phyloP scores from a whole-genome alignment of 2,329 filamentous ascomycete genomes.

The Aspergillus candidus region DNA sequence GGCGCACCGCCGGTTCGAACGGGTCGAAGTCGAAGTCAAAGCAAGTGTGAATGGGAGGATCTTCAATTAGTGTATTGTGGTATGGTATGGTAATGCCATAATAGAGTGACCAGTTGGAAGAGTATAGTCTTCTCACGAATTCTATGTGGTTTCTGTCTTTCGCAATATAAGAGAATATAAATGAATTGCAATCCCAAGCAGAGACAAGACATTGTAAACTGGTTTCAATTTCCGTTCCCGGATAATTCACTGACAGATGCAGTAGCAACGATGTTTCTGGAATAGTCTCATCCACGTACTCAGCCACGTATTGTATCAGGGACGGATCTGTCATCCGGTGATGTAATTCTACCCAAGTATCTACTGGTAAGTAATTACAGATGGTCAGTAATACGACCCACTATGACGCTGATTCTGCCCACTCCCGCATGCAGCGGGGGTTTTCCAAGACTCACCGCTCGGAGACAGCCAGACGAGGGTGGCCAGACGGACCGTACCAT shows the following conservation, averaged over 20 bases:
- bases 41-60: conserved; percentile 16
- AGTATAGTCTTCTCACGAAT: too few species aligned
- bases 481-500: conserved; percentile 16
- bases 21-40: conserved; percentile 4
- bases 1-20: conserved; percentile 7
- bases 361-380: conserved; percentile 3
- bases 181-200: too few species aligned
- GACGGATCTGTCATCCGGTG: too few species aligned
- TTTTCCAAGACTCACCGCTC: conserved; percentile 9
- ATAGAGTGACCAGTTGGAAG: too few species aligned
- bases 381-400: conserved; percentile 14
- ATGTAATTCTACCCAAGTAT: background rate
- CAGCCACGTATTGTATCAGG: too few species aligned
- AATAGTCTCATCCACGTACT: too few species aligned
- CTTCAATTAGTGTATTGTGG: conserved; percentile 18
- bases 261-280: too few species aligned
- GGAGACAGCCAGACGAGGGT: conserved; percentile 14
- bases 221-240: conserved; percentile 12
- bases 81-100: conserved; percentile 17
- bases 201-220: too few species aligned
- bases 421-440: conserved; percentile 8
- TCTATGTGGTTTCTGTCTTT: too few species aligned
- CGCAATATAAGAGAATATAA: too few species aligned
- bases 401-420: conserved; percentile 23
- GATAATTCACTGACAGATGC: too few species aligned